Conservation (phyloP, 352 stramenopile genomes). For the Thalassiosira pacifica region DNA sequence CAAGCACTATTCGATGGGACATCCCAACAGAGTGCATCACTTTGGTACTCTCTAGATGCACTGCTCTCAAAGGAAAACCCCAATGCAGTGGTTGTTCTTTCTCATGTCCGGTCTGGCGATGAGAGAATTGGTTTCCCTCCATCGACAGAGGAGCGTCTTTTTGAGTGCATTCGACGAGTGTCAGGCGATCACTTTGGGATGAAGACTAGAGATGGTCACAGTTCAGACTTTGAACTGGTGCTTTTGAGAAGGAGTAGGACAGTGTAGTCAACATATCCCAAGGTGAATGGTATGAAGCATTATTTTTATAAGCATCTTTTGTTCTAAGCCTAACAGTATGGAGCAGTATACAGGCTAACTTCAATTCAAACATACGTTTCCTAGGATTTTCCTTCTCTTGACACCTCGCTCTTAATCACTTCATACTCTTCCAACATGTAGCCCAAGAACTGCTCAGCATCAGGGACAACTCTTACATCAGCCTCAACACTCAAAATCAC, state of each 20-base stretch:
- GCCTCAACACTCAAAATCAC: constrained; percentile 39
- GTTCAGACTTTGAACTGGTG: constrained; percentile 55
- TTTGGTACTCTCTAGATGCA: constrained; percentile 54
- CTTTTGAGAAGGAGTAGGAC: constrained; percentile 22
- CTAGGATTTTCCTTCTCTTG: no score
- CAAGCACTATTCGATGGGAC: constrained; percentile 62
- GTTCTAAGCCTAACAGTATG: neutral
- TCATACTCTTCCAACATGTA: constrained; percentile 58
- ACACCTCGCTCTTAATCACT: constrained; percentile 25
- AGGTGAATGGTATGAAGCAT: neutral
- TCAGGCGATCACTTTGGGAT: constrained; percentile 51
- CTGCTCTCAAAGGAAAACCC: constrained; percentile 46
- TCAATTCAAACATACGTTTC: no score
- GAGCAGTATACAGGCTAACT: no score
- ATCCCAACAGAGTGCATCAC: constrained; percentile 5
- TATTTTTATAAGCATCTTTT: neutral
- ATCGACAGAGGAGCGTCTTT: constrained; percentile 14
- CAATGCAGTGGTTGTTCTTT: constrained; percentile 36
- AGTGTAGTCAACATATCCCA: neutral
- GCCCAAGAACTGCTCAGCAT: constrained; percentile 27
- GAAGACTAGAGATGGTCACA: constrained; percentile 50
- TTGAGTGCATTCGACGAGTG: constrained; percentile 47
- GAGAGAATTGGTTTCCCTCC: constrained; percentile 48
- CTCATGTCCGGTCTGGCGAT: constrained; percentile 35
- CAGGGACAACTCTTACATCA: constrained; percentile 31